phyloP scores from a whole-genome alignment of 495 filamentous ascomycete species.

The Parmelia sp. region DNA sequence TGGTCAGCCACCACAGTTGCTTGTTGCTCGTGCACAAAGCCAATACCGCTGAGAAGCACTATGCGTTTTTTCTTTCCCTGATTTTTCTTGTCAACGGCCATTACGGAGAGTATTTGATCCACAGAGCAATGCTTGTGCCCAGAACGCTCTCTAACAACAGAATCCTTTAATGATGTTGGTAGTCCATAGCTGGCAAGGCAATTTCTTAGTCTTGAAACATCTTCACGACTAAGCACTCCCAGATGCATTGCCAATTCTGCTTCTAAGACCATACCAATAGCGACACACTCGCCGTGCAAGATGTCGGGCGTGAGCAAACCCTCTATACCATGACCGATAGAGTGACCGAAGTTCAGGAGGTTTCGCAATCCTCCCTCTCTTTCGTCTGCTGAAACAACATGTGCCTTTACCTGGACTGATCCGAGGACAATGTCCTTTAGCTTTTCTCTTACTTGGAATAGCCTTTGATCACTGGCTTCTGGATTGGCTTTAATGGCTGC shows the following conservation, averaged over 20 bases:
- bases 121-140: slow-evolving; percentile 88
- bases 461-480: slow-evolving; percentile 47
- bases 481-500: slow-evolving; percentile 57
- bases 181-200: slow-evolving; percentile 90
- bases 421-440: slow-evolving; percentile 84
- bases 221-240: slow-evolving; percentile 77
- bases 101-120: slow-evolving; percentile 78
- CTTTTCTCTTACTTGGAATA: slow-evolving; percentile 64
- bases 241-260: slow-evolving; percentile 88
- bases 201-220: slow-evolving; percentile 83
- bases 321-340: slow-evolving; percentile 94
- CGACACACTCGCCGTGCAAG: slow-evolving; percentile 89
- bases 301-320: slow-evolving; percentile 93
- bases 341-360: slow-evolving; percentile 95
- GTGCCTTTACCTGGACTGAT: slow-evolving; percentile 83
- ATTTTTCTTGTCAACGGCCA: slow-evolving; percentile 99
- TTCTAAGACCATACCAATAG: slow-evolving; percentile 97
- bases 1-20: slow-evolving; percentile 83
- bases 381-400: slow-evolving; percentile 89
- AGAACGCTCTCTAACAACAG: slow-evolving; percentile 75
- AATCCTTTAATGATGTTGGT: slow-evolving; percentile 78
- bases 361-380: slow-evolving; percentile 91
- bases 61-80: slow-evolving; percentile 93
- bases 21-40: slow-evolving; percentile 74
- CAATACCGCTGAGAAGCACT: slow-evolving; percentile 89